Base-by-base conservation (phyloP, 2,329 filamentous ascomycete genomes). In the Talaromyces atroroseus region DNA sequence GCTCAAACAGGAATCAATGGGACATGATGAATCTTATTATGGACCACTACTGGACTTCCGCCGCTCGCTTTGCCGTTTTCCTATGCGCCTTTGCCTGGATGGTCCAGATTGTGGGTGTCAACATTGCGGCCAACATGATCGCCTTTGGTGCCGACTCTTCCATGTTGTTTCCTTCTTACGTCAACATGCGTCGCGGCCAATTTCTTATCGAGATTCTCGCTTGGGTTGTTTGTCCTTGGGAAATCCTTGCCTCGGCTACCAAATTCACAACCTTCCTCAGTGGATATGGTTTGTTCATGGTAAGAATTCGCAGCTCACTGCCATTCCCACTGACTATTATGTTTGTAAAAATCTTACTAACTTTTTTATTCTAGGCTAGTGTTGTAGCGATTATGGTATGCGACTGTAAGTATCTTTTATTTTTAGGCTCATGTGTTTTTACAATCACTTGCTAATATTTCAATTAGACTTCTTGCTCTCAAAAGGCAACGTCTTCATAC, bases 191-290 rank as follows among this genome's bases (percentile, higher is more conserved):
- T 20, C 75, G 80, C 12, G 80, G 80, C 11, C 78, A 76, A 49
- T 66, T 82, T 26, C 68, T 82, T 42, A 74, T 77, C 2, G 77
- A 80, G 10, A 61, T 82, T 12, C 69, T 81, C 3, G 78, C 77
- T 38, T 84, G 80, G 80, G 76, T 76, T 2, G 73, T 84, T 53
- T 80, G 82, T 3, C 81, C 81, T 5, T 85, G 82, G 82, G 82
- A 83, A 69, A 84, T 85, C 55, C 68, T 84, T 26, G 71, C 68
- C 34, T 81, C 78, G 0, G 82, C 82, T 6, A 61, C 67, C 16
- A 80, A 77, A 0, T 80, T 85, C 59, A 69, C 83, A 8, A 76
- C 79, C 36, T 87, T 87, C 67, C 83, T 88, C 76, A 74, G 77
- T 44, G 83, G 82, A 1, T 82, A 84, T 66, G 77, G 78, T 5